Conservation (phyloP, 2,329 filamentous ascomycete genomes). For the Curvularia spicifera region DNA sequence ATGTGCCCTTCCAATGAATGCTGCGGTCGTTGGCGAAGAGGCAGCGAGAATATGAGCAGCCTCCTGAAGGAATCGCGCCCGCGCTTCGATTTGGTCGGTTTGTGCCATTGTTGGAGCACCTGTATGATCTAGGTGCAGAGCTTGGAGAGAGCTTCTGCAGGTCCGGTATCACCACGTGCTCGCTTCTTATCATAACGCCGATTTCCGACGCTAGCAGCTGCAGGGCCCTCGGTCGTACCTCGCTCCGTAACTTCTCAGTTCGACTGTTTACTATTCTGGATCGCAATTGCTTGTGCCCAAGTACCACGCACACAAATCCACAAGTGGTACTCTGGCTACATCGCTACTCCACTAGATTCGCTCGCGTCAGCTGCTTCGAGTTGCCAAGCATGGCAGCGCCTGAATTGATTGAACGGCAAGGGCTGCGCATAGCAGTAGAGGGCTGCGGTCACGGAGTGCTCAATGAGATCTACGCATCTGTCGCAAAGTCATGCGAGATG, state of each 20-base stretch:
- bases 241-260: slow-evolving; percentile 9
- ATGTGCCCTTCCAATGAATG: slow-evolving; percentile 40
- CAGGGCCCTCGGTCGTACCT: slow-evolving; percentile 19
- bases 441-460: slow-evolving; percentile 93
- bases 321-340: neutral
- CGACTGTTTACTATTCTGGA: neutral
- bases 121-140: slow-evolving; percentile 14
- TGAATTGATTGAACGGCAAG: slow-evolving; percentile 30
- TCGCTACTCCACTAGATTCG: slow-evolving; percentile 1
- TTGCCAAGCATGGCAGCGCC: slow-evolving; percentile 35
- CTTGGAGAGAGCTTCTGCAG: slow-evolving; percentile 20
- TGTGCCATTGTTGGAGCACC: slow-evolving; percentile 28
- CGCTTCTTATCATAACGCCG: slow-evolving; percentile 25
- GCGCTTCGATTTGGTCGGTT: slow-evolving; percentile 25
- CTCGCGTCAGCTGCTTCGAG: slow-evolving; percentile 1
- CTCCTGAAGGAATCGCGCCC: slow-evolving; percentile 44
- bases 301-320: slow-evolving; percentile 1
- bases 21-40: slow-evolving; percentile 43
- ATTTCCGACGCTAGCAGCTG: slow-evolving; percentile 35
- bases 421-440: slow-evolving; percentile 78
- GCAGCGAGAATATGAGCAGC: slow-evolving; percentile 42
- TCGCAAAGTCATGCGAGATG: slow-evolving; percentile 69
- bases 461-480: slow-evolving; percentile 86
- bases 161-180: slow-evolving; percentile 14
- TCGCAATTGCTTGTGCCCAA: slow-evolving; percentile 8